Conservation (phyloP, 352 stramenopile genomes). For the Pythium biforme region DNA sequence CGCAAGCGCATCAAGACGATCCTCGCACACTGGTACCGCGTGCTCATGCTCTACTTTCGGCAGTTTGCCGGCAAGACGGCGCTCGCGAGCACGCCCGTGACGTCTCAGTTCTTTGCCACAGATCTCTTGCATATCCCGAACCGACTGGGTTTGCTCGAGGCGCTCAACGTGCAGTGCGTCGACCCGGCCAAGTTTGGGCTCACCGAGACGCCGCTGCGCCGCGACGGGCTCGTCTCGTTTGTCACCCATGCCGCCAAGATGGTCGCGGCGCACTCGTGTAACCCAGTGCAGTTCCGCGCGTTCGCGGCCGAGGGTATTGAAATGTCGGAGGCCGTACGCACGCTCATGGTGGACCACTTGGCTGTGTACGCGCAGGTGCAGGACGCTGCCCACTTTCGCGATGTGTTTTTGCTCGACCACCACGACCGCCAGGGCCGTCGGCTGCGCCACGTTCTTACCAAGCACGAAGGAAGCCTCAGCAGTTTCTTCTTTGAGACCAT, state of each 20-base stretch:
- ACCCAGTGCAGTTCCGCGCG: slow-evolving; percentile 38
- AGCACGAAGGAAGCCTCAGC: slow-evolving; percentile 33
- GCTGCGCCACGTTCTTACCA: slow-evolving; percentile 32
- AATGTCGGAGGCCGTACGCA: slow-evolving; percentile 49
- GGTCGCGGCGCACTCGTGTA: slow-evolving; percentile 36
- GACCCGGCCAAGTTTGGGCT: slow-evolving; percentile 49
- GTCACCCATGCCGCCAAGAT: slow-evolving; percentile 49
- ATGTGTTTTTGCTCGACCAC: slow-evolving; percentile 42
- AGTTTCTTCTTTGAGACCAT: slow-evolving; percentile 48
- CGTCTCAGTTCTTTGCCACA: slow-evolving; percentile 2
- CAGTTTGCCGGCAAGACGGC: slow-evolving; percentile 41
- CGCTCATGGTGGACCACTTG: slow-evolving; percentile 54
- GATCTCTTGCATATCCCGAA: slow-evolving; percentile 51
- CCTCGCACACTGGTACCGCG: slow-evolving; percentile 47
- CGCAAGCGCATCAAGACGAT: slow-evolving; percentile 49
- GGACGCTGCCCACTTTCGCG: slow-evolving; percentile 57
- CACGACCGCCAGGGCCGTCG: slow-evolving; percentile 12
- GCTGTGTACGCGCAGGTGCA: slow-evolving; percentile 59
- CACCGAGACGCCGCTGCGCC: slow-evolving; percentile 42
- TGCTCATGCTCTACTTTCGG: slow-evolving; percentile 66
- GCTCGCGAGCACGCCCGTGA: background rate
- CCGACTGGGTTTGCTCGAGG: slow-evolving; percentile 51
- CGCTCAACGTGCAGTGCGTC: slow-evolving; percentile 53
- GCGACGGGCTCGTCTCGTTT: slow-evolving; percentile 49
- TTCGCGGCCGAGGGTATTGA: slow-evolving; percentile 56